Evolutionary conservation across 495 filamentous ascomycete species (phyloP).

Genomic region (Aspergillus mulundensis): DNA sequence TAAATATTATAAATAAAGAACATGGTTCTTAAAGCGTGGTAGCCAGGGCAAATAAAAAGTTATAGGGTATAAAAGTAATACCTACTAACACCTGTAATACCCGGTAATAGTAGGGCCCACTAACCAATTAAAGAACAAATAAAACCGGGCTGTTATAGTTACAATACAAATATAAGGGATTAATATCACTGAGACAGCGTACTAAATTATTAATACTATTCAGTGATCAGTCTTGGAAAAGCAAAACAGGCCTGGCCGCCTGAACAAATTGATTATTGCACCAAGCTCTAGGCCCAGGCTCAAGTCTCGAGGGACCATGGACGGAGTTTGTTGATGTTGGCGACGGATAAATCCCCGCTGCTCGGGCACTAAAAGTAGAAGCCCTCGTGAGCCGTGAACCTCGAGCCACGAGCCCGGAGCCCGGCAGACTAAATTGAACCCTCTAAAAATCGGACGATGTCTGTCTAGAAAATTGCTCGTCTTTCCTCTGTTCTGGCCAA

Average conservation of each 20-base stretch:
- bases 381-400: not conserved
- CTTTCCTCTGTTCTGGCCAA: not conserved
- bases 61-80: no score
- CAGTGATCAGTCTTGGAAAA: not conserved
- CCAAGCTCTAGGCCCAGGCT: not conserved
- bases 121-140: no score
- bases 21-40: no score
- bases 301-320: not conserved
- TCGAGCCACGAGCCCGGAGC: not conserved
- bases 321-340: not conserved
- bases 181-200: not conserved
- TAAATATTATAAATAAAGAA: no score
- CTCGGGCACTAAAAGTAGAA: not conserved
- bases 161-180: no score
- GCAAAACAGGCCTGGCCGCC: not conserved
- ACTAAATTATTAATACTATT: not conserved
- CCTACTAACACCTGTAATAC: no score
- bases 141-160: no score
- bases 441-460: not conserved
- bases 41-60: no score
- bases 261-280: no score
- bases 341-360: constrained; percentile 1
- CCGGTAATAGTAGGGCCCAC: no score
- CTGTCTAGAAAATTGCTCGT: not conserved
- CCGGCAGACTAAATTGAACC: not conserved